phyloP scores from a whole-genome alignment of 2,329 filamentous ascomycete species.

The Chaetomium sp. region DNA sequence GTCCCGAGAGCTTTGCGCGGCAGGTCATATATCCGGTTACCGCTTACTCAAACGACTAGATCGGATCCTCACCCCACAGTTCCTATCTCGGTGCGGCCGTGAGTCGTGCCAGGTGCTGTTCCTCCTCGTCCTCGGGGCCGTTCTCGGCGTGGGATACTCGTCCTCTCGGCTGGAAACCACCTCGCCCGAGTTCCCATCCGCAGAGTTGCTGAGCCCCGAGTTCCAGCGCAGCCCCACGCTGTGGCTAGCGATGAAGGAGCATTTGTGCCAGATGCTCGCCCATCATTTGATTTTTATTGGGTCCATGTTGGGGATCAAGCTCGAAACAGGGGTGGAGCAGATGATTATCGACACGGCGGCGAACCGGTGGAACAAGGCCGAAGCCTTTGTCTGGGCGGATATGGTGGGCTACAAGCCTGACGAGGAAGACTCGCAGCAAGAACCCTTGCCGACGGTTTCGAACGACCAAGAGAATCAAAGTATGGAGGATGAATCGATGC shows the following conservation, averaged over 20 bases:
- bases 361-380: slow-evolving; percentile 28
- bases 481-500: background rate
- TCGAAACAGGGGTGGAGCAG: slow-evolving; percentile 27
- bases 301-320: slow-evolving; percentile 27
- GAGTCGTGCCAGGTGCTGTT: slow-evolving; percentile 26
- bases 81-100: slow-evolving; percentile 20
- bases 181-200: slow-evolving; percentile 17
- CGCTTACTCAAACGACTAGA: slow-evolving; percentile 28
- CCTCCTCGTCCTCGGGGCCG: slow-evolving; percentile 26
- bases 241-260: slow-evolving; percentile 30
- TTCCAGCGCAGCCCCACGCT: slow-evolving; percentile 29
- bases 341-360: slow-evolving; percentile 27
- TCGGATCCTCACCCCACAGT: slow-evolving; percentile 27
- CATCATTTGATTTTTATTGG: slow-evolving; percentile 29
- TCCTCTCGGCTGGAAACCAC: slow-evolving; percentile 13
- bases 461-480: background rate
- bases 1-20: slow-evolving; percentile 20
- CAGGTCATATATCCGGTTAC: slow-evolving; percentile 25
- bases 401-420: background rate
- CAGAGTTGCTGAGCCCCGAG: slow-evolving; percentile 19
- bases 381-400: slow-evolving; percentile 25
- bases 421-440: too few species aligned
- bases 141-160: slow-evolving; percentile 27
- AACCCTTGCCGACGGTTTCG: background rate
- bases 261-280: slow-evolving; percentile 29